These are phyloP conservation scores for Linnemannia elongata DNA, from an alignment of 192 early-diverging fungal species.

Conservation along the genomic window DNA sequence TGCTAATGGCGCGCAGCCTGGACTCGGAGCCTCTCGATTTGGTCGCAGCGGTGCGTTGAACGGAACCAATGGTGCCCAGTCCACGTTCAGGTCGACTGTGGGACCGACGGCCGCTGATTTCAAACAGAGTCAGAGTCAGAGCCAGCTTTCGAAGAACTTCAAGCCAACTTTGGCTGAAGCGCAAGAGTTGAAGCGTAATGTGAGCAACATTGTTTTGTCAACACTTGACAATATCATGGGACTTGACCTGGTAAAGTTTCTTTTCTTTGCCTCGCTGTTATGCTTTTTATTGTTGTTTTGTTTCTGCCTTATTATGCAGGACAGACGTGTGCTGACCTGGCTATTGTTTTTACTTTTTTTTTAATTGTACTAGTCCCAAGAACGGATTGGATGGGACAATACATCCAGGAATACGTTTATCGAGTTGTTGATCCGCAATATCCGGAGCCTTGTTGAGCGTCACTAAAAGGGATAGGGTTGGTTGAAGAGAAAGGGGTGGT, in stretches of 20 bases:
- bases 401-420: conserved; percentile 49
- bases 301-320: not conserved
- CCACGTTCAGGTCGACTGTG: conserved; percentile 14
- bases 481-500: not conserved
- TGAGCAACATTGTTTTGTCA: conserved; percentile 40
- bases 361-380: conserved; percentile 21
- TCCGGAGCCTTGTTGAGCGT: conserved; percentile 41
- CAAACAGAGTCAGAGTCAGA: conserved; percentile 23
- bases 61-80: not conserved
- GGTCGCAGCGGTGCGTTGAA: conserved; percentile 28
- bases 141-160: conserved; percentile 50
- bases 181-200: conserved; percentile 51
- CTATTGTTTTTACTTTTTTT: not conserved
- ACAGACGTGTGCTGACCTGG: not conserved
- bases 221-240: conserved; percentile 30
- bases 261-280: not conserved
- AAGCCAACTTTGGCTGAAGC: conserved; percentile 49
- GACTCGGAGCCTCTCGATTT: conserved; percentile 34
- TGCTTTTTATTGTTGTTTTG: not conserved
- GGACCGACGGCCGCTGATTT: not conserved
- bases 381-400: conserved; percentile 35
- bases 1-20: conserved; percentile 16
- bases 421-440: conserved; percentile 29
- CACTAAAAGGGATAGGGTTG: conserved; percentile 1
- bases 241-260: conserved; percentile 41